Conservation (phyloP, 2,329 filamentous ascomycete species). For the Verticillium isaacii region DNA sequence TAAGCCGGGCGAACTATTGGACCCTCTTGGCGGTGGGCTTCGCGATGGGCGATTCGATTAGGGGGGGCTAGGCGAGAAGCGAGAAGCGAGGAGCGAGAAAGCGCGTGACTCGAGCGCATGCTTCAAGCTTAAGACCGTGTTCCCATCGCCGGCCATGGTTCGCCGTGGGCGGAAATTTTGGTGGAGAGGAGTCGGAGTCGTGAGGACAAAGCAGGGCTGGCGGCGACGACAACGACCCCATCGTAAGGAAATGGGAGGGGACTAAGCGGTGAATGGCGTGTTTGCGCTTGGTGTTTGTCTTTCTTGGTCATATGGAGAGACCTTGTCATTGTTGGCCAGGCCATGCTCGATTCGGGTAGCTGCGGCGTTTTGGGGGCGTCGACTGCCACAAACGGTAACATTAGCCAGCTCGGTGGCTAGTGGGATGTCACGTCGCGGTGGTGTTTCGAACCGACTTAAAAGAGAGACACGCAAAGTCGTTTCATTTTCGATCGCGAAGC, state of each 20-base stretch:
- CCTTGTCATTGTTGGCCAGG: background rate
- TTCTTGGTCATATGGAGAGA: background rate
- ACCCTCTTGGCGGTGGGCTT: background rate
- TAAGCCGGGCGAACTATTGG: background rate
- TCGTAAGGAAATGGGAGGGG: background rate
- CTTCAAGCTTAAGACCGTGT: background rate
- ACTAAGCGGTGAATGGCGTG: background rate
- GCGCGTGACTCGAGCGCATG: background rate
- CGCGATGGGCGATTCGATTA: background rate
- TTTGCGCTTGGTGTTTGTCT: background rate
- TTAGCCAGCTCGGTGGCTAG: background rate
- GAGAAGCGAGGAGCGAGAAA: background rate
- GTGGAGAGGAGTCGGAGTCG: background rate
- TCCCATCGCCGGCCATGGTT: background rate
- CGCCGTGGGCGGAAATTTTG: background rate
- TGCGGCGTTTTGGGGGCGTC: background rate
- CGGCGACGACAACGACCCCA: background rate
- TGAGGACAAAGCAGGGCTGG: background rate
- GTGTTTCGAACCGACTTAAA: background rate
- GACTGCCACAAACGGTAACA: background rate
- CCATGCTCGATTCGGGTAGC: background rate
- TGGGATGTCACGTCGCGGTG: background rate
- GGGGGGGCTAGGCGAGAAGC: conserved; percentile 1
- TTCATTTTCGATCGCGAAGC: background rate
- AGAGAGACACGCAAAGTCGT: background rate